Base-by-base conservation (phyloP, 495 filamentous ascomycete species). In the Rostrohypoxylon terebratum region DNA sequence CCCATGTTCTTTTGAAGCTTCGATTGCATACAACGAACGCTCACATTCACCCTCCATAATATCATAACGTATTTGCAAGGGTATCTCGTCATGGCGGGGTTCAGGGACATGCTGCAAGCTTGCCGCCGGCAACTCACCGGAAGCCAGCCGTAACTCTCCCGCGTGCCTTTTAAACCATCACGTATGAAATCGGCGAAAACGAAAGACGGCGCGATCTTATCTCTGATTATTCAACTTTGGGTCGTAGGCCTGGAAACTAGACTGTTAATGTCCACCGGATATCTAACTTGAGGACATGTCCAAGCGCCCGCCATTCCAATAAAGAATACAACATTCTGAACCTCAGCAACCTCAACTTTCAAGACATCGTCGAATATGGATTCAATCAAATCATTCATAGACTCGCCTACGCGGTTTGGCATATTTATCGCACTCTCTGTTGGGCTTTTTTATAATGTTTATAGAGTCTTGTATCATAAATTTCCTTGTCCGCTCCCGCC, bases 401-500 rank as follows among this genome's bases (percentile, higher is more conserved):
- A 40, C 1, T 71, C 67, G 14, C 72, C 63, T 38, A 34, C 54
- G 40, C 53, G 53, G 1, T 45, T 71, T 4, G 38, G 38, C 3
- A 42, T 42, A 42, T 14, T 42, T 5, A 3, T 62, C 34, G 47
- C 40, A 0, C 7, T 71, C n/a, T 10, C 61, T 23, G 47, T 54
- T 2, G 8, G 45, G 4, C 34, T 76, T 23, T 11, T 74, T 21
- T 71, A 65, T 23, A 45, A 47, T 53, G 18, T 47, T n/a, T 58
- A 63, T 8, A 42, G 50, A 45, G 54, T 9, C 1, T 14, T 59
- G 25, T 65, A 61, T 16, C 63, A 2, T 62, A 78, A 25, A 59
- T 72, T 58, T 75, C 79, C 58, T 67, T 77, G 28, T 63, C 80
- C 68, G 40, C 83, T 76, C 59, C 83, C 69, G 40, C 82, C 77